phyloP scores from a whole-genome alignment of 2,329 filamentous ascomycete species.

The Basipetospora chlamydospora region DNA sequence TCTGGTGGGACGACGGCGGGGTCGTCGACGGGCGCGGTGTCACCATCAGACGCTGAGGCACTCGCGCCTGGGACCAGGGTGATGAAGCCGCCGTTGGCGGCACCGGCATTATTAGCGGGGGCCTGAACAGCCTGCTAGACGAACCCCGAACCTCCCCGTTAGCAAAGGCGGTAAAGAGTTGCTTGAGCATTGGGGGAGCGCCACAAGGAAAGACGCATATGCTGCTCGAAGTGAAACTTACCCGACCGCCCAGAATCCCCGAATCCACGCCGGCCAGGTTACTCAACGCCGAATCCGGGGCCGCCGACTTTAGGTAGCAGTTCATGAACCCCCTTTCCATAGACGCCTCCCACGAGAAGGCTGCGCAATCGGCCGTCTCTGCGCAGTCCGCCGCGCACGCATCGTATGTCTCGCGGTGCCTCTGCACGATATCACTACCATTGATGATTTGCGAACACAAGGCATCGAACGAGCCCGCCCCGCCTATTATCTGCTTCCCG shows the following conservation, averaged over 20 bases:
- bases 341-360: slow-evolving; percentile 3
- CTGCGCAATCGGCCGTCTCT: neutral
- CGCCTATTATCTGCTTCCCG: neutral
- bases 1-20: neutral
- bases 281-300: neutral
- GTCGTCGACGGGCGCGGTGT: neutral
- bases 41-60: neutral
- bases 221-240: slow-evolving; percentile 1
- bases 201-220: too few species aligned
- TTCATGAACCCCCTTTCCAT: slow-evolving; percentile 6
- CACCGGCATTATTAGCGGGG: too few species aligned
- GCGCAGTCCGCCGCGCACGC: slow-evolving; percentile 4
- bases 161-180: too few species aligned
- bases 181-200: too few species aligned
- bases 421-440: slow-evolving; percentile 4
- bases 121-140: too few species aligned
- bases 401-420: slow-evolving; percentile 3
- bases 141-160: too few species aligned
- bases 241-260: slow-evolving; percentile 2
- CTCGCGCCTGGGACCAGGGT: neutral
- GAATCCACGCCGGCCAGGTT: slow-evolving; percentile 1
- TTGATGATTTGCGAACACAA: slow-evolving; percentile 4
- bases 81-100: slow-evolving; percentile 1
- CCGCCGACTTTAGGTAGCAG: slow-evolving; percentile 6
- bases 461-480: neutral